Conservation (phyloP, 1,284 basidiomycete genomes). For the Cutaneotrichosporon dermatis region DNA sequence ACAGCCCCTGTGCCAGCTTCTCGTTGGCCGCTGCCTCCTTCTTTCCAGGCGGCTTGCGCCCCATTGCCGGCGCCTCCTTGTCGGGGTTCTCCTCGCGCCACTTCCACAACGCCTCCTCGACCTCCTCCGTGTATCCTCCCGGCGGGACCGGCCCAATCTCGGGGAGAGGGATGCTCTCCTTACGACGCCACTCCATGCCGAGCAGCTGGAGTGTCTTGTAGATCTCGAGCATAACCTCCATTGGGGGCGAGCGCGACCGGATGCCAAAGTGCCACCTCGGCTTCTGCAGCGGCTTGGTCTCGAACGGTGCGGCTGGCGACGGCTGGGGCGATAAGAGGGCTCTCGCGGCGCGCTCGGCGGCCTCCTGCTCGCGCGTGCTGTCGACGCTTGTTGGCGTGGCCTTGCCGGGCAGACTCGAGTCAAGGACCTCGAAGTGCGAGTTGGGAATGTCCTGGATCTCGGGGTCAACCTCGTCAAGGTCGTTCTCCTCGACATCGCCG, state of each 20-base stretch:
- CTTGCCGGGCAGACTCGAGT: slow-evolving; percentile 67
- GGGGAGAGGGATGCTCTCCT: slow-evolving; percentile 60
- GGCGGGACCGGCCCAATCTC: slow-evolving; percentile 57
- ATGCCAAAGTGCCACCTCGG: slow-evolving; percentile 99
- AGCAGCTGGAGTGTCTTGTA: slow-evolving; percentile 86
- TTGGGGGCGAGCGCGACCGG: slow-evolving; percentile 85
- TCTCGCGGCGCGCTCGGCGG: slow-evolving; percentile 43
- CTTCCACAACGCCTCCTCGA: slow-evolving; percentile 52
- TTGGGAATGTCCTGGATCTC: slow-evolving; percentile 56
- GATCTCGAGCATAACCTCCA: slow-evolving; percentile 99
- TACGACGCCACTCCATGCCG: slow-evolving; percentile 87
- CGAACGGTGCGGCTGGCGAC: slow-evolving; percentile 14
- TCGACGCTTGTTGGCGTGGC: slow-evolving; percentile 17
- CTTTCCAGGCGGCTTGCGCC: slow-evolving; percentile 38
- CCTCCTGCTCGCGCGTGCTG: slow-evolving; percentile 22
- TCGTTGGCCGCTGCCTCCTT: slow-evolving; percentile 51
- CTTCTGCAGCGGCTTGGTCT: slow-evolving; percentile 43
- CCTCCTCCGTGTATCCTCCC: slow-evolving; percentile 41
- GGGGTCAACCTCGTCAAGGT: slow-evolving; percentile 55
- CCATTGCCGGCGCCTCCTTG: slow-evolving; percentile 30
- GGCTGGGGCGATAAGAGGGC: slow-evolving; percentile 25
- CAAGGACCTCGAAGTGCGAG: slow-evolving; percentile 70
- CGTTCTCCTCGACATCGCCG: slow-evolving; percentile 28
- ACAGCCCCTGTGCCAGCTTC: slow-evolving; percentile 60
- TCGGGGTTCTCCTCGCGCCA: slow-evolving; percentile 35